phyloP scores from a whole-genome alignment of 1,284 basidiomycete species.

The Leccinum solheimii region DNA sequence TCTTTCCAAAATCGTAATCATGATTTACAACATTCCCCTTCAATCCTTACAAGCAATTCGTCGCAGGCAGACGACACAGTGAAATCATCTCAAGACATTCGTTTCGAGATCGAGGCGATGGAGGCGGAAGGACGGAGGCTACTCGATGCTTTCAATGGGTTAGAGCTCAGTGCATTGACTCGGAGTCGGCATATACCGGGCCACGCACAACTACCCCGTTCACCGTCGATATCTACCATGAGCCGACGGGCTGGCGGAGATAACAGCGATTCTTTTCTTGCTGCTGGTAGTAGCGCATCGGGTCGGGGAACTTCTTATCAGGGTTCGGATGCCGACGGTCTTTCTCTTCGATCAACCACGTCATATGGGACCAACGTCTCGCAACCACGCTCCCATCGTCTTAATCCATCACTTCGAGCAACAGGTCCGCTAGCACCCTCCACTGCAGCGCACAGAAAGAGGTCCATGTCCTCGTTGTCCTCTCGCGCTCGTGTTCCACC shows the following conservation, averaged over 20 bases:
- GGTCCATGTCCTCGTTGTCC: constrained; percentile 50
- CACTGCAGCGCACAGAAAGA: constrained; percentile 41
- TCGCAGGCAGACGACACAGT: constrained; percentile 52
- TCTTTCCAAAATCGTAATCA: constrained; percentile 28
- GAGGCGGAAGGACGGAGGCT: constrained; percentile 67
- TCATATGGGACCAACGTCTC: constrained; percentile 37
- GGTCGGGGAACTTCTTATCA: constrained; percentile 35
- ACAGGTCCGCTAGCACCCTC: constrained; percentile 14
- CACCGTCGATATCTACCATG: constrained; percentile 32
- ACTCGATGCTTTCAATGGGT: constrained; percentile 73
- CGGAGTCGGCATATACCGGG: constrained; percentile 45
- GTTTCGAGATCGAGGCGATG: constrained; percentile 60
- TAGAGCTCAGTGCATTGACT: constrained; percentile 67
- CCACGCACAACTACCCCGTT: constrained; percentile 26
- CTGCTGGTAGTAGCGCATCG: constrained; percentile 27
- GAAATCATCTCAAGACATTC: constrained; percentile 60
- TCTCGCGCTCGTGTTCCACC: constrained; percentile 37
- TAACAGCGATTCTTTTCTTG: constrained; percentile 28
- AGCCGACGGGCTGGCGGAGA: constrained; percentile 31
- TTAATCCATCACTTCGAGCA: constrained; percentile 29
- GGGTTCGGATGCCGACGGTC: constrained; percentile 29
- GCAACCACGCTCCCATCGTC: constrained; percentile 35
- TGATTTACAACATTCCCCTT: constrained; percentile 33
- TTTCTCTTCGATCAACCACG: constrained; percentile 33
- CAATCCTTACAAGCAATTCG: constrained; percentile 37